Base-by-base conservation (phyloP, 2,329 filamentous ascomycete genomes). In the Cordyceps farinosa region DNA sequence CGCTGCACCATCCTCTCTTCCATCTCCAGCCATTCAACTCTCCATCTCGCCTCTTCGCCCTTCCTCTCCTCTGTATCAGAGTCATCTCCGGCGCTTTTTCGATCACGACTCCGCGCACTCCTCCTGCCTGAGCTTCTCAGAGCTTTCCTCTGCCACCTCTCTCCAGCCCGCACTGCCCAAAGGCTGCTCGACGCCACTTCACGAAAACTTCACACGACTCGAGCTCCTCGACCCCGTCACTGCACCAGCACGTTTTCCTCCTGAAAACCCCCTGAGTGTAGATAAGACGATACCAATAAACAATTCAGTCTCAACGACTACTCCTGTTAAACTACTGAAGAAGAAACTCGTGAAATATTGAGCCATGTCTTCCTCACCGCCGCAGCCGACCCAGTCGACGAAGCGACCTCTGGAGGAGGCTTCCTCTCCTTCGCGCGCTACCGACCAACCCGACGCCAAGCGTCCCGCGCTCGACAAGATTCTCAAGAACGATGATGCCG, bases 341-440 rank as follows among this genome's bases (percentile, higher is more conserved):
- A 56, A n/a, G 34, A 34, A 47, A 56, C 40, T 32, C 11, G 54
- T 58, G 54, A 59, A 45, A 58, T 59, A 11, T 32, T 53, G 69
- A 78, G 85, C 77, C 70, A 93, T 93, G 90, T 92, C 90, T 79
- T 84, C 89, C 67, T 92, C 86, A 68, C 86, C 86, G 36, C 78
- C 82, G 66, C 82, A 82, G 66, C 86, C 86, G 57, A 89, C 87
- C 64, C 87, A 91, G 73, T 88, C 87, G 70, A 82, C 85, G 67
- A 99, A 99, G 86, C 92, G 95, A 73, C 95, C 95, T 66, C 87
- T 99, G 68, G 95, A 99, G 82, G 95, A 98, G 74, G 90, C 94
- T 11, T 98, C 95, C 22, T 99, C 95, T 10, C 95, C 95, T 42
- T 96, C 92, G 38, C 90, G 90, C 66, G 89, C 90, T 45, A 92